Conservation (phyloP, 1,284 basidiomycete genomes). For the Cystobasidiaceae sp. region DNA sequence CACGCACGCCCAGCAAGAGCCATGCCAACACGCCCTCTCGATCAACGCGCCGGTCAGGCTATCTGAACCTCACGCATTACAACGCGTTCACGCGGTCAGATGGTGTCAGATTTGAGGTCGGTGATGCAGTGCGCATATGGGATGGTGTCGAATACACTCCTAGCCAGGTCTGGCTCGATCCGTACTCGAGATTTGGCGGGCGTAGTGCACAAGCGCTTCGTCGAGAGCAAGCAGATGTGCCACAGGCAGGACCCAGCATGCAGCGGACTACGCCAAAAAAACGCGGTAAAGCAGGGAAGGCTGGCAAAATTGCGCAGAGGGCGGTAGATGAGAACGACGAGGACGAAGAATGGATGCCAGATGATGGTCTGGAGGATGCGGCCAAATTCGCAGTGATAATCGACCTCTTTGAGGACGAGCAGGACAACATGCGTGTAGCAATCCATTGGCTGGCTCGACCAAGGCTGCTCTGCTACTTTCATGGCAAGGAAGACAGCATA, state of each 20-base stretch:
- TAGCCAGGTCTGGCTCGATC: slow-evolving; percentile 26
- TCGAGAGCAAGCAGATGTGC: background rate
- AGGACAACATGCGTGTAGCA: slow-evolving; percentile 19
- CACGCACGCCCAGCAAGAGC: slow-evolving; percentile 11
- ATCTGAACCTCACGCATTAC: slow-evolving; percentile 28
- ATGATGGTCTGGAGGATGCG: slow-evolving; percentile 30
- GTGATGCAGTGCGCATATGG: slow-evolving; percentile 26
- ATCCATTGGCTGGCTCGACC: slow-evolving; percentile 33
- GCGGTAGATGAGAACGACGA: slow-evolving; percentile 13
- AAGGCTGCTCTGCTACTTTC: slow-evolving; percentile 19
- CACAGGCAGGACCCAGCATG: background rate
- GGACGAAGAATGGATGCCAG: slow-evolving; percentile 16
- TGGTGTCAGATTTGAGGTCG: slow-evolving; percentile 22
- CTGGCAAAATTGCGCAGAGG: slow-evolving; percentile 21
- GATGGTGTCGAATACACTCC: slow-evolving; percentile 20
- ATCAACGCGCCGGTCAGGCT: slow-evolving; percentile 27
- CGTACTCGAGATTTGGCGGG: slow-evolving; percentile 8
- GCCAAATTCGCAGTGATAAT: slow-evolving; percentile 29
- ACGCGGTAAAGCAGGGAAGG: background rate
- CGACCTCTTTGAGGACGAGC: slow-evolving; percentile 32
- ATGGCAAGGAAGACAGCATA: slow-evolving; percentile 3
- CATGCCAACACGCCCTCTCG: slow-evolving; percentile 15
- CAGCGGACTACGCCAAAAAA: slow-evolving; percentile 1
- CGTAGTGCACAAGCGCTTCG: slow-evolving; percentile 10
- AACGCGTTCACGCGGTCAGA: slow-evolving; percentile 28